Evolutionary conservation across 441 rosid species (phyloP).

Genomic region (Rhodomyrtus psidioides): DNA sequence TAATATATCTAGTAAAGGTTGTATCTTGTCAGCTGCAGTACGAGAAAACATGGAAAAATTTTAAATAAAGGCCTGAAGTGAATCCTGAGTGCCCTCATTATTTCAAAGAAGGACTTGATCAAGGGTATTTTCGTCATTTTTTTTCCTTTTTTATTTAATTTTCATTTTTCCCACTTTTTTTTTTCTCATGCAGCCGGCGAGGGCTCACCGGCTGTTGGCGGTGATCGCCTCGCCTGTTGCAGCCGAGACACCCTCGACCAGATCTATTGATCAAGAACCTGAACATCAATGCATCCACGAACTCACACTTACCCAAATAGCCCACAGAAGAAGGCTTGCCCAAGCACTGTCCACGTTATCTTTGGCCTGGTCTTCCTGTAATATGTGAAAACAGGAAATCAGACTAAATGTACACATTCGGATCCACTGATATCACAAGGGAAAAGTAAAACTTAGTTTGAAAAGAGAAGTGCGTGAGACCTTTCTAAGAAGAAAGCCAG

Average conservation of each 20-base stretch:
- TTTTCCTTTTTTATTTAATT: too few species aligned
- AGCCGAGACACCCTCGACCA: too few species aligned
- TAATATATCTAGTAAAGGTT: neutral
- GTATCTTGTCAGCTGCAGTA: neutral
- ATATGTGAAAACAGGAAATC: neutral
- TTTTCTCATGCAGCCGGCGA: too few species aligned
- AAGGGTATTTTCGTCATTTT: too few species aligned
- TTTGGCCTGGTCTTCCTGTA: constrained; percentile 10
- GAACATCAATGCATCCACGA: neutral
- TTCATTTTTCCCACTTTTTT: too few species aligned
- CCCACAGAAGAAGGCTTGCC: constrained; percentile 5
- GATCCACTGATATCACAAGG: neutral
- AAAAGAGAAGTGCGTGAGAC: neutral
- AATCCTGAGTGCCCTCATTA: too few species aligned
- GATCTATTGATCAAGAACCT: neutral
- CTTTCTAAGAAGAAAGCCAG: constrained; percentile 18
- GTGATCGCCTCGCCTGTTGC: too few species aligned
- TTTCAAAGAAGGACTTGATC: too few species aligned
- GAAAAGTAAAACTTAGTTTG: neutral
- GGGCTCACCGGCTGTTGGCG: too few species aligned
- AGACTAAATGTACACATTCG: neutral
- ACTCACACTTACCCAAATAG: neutral
- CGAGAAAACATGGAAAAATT: neutral
- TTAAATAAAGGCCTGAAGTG: too few species aligned
- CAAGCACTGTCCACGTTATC: constrained; percentile 5